Conservation (phyloP, 2,329 filamentous ascomycete genomes). For the Xylaria sp. region DNA sequence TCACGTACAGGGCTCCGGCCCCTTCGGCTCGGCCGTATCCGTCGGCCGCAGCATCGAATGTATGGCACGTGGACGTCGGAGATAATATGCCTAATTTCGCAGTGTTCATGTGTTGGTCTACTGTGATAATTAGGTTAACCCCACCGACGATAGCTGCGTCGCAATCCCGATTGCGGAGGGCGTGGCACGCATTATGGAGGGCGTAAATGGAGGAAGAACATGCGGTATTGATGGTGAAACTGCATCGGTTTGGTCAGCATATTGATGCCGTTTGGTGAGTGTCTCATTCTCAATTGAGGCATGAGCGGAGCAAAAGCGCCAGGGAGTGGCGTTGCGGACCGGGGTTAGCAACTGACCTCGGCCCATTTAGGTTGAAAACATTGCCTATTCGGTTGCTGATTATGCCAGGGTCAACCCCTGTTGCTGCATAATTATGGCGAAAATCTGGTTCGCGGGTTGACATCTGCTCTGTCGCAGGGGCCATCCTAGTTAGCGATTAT, state of each 20-base stretch:
- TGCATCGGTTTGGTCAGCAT: constrained; percentile 8
- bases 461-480: constrained; percentile 34
- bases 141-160: constrained; percentile 44
- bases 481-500: constrained; percentile 15
- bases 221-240: constrained; percentile 42
- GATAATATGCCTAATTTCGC: constrained; percentile 44
- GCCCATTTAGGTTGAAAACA: constrained; percentile 46
- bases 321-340: neutral
- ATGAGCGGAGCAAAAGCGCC: neutral
- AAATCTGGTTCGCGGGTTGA: constrained; percentile 34
- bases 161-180: constrained; percentile 39
- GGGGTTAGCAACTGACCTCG: constrained; percentile 29
- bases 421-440: constrained; percentile 38
- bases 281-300: neutral
- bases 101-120: constrained; percentile 39
- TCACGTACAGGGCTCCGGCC: constrained; percentile 33
- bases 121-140: constrained; percentile 44
- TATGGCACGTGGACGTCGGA: constrained; percentile 39
- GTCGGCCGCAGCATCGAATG: constrained; percentile 40
- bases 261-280: neutral
- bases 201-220: constrained; percentile 46
- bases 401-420: constrained; percentile 45
- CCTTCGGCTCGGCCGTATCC: constrained; percentile 38
- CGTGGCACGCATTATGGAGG: constrained; percentile 40
- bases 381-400: constrained; percentile 47